Conservation (phyloP, 208 protist genomes). For the Trypanosoma lewisi region DNA sequence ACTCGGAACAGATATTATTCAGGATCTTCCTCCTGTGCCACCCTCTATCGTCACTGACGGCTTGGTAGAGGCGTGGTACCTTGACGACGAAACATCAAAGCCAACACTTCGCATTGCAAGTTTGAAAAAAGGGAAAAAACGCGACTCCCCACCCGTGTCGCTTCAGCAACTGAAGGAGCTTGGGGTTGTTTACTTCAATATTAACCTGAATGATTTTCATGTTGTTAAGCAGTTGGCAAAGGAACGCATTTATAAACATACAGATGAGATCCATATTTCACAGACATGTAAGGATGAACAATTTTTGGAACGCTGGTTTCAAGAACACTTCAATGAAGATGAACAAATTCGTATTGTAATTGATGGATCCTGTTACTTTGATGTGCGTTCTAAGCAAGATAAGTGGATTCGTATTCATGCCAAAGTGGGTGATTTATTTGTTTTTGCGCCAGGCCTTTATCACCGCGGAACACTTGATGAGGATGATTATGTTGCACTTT, state of each 20-base stretch:
- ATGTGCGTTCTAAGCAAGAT: constrained; percentile 90
- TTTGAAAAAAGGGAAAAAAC: constrained; percentile 68
- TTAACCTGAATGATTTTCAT: constrained; percentile 84
- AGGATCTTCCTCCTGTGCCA: constrained; percentile 75
- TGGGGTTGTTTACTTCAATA: constrained; percentile 74
- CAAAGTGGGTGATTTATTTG: constrained; percentile 74
- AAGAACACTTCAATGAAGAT: constrained; percentile 93
- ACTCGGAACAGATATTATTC: constrained; percentile 77
- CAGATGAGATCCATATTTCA: constrained; percentile 81
- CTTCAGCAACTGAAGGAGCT: constrained; percentile 79
- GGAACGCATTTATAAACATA: constrained; percentile 90
- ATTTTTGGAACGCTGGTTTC: constrained; percentile 88
- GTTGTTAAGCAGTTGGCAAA: constrained; percentile 86
- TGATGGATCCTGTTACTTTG: constrained; percentile 91
- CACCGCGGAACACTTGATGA: constrained; percentile 85
- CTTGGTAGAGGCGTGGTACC: constrained; percentile 74
- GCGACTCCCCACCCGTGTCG: constrained; percentile 40
- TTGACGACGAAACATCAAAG: constrained; percentile 81
- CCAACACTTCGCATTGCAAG: constrained; percentile 59
- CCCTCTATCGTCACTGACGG: constrained; percentile 53
- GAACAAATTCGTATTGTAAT: constrained; percentile 90
- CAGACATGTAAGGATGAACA: constrained; percentile 88
- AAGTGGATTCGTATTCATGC: constrained; percentile 91
- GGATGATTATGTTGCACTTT: constrained; percentile 85
- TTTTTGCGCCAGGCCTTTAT: constrained; percentile 86